A percentile compares a stretch with the other conserved stretches of the same genome.
Evolutionary conservation across 805 yeast genomes (phyloP).

Genomic region (Kodamaea neixiangensis): DNA sequence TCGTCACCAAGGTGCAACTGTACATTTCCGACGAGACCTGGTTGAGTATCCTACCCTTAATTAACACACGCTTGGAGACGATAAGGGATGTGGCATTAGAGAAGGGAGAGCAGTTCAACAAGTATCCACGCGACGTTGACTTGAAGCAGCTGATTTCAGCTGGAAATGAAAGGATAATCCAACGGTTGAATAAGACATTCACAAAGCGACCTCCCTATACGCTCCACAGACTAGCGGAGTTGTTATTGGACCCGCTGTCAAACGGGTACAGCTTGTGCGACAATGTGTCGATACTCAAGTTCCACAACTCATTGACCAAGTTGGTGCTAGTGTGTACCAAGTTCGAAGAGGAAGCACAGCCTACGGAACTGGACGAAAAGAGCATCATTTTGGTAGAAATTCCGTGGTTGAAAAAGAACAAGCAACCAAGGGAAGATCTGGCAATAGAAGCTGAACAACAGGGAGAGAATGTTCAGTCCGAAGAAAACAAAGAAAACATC

Average conservation of each 20-base stretch:
- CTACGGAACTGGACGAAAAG: slow-evolving; percentile 11
- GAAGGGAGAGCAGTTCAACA: slow-evolving; percentile 6
- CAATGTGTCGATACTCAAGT: slow-evolving; percentile 39
- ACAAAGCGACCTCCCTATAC: slow-evolving; percentile 50
- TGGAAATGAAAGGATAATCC: slow-evolving; percentile 29
- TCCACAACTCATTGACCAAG: slow-evolving; percentile 43
- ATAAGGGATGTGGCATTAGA: neutral
- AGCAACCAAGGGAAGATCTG: slow-evolving; percentile 13
- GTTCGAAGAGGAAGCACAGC: slow-evolving; percentile 22
- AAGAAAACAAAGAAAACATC: neutral
- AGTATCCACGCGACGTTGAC: slow-evolving; percentile 12
- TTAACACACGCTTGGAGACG: neutral
- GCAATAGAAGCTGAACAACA: neutral
- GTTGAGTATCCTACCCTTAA: neutral
- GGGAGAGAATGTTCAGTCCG: no score
- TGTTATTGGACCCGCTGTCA: slow-evolving; percentile 40
- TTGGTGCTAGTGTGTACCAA: slow-evolving; percentile 31
- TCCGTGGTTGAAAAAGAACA: slow-evolving; percentile 29
- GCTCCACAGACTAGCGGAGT: slow-evolving; percentile 47
- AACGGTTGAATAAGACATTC: slow-evolving; percentile 30
- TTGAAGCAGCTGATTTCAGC: slow-evolving; percentile 10
- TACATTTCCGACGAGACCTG: neutral
- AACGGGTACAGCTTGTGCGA: slow-evolving; percentile 34
- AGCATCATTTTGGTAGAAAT: slow-evolving; percentile 27
- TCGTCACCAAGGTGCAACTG: slow-evolving; percentile 1